Percentiles rank a stretch among this genome's conserved stretches.
Conservation (phyloP, 2,329 filamentous ascomycete genomes). For the Fusarium chaquense region DNA sequence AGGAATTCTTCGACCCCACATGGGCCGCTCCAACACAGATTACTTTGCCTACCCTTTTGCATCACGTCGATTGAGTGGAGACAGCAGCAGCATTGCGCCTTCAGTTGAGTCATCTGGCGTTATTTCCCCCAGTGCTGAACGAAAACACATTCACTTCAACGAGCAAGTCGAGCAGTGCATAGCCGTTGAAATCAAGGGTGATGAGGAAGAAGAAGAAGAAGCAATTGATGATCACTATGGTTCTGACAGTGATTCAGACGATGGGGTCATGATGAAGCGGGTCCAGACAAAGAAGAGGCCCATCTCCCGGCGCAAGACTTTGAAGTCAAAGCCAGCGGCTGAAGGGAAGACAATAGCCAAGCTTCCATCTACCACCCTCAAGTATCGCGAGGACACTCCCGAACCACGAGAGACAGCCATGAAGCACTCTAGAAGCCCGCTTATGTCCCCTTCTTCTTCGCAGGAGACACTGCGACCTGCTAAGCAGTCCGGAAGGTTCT, state of each 20-base stretch:
- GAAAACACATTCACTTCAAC: slow-evolving; percentile 95
- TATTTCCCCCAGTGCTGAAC: slow-evolving; percentile 71
- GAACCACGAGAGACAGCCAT: slow-evolving; percentile 72
- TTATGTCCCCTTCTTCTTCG: slow-evolving; percentile 79
- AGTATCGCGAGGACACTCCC: slow-evolving; percentile 82
- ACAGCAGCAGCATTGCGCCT: slow-evolving; percentile 71
- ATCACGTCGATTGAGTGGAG: slow-evolving; percentile 70
- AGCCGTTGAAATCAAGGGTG: slow-evolving; percentile 87
- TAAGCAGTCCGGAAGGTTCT: slow-evolving; percentile 73
- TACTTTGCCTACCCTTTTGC: slow-evolving; percentile 74
- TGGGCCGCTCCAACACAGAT: slow-evolving; percentile 76
- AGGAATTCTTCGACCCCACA: slow-evolving; percentile 63
- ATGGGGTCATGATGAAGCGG: slow-evolving; percentile 86
- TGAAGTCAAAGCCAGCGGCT: slow-evolving; percentile 56
- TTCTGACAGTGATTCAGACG: slow-evolving; percentile 77
- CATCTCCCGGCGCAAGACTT: slow-evolving; percentile 53
- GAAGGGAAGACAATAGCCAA: slow-evolving; percentile 90
- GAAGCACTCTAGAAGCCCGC: slow-evolving; percentile 69
- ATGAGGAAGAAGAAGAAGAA: slow-evolving; percentile 79
- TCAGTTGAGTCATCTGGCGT: slow-evolving; percentile 79
- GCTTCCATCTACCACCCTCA: slow-evolving; percentile 87
- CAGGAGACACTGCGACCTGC: slow-evolving; percentile 84
- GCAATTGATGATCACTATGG: slow-evolving; percentile 66
- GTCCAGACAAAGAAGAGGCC: slow-evolving; percentile 69
- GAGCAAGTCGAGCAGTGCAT: slow-evolving; percentile 97